Conservation (phyloP, 2,329 filamentous ascomycete genomes). For the Rhynchosporium agropyri region DNA sequence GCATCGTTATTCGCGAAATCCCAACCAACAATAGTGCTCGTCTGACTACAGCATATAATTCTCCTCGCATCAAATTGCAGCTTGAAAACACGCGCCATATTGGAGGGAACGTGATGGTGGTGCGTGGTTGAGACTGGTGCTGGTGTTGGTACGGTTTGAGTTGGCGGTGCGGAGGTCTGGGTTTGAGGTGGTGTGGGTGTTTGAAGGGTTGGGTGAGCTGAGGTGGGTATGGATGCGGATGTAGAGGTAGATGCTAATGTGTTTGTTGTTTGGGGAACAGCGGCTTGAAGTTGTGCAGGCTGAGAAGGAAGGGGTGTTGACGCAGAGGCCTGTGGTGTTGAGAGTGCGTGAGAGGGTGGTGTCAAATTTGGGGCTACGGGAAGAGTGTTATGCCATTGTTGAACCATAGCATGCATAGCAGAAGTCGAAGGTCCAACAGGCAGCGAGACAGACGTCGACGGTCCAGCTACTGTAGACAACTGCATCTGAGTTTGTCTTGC, state of each 20-base stretch:
- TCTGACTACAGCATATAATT: slow-evolving; percentile 93
- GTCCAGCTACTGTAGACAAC: background rate
- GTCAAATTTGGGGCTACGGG: background rate
- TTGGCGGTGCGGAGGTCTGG: no score
- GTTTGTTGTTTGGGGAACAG: no score
- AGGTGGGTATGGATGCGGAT: slow-evolving; percentile 24
- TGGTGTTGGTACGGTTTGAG: background rate
- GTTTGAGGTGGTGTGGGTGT: no score
- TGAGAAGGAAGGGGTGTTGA: slow-evolving; percentile 7
- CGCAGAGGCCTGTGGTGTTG: background rate
- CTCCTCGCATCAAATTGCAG: slow-evolving; percentile 92
- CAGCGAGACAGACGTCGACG: background rate
- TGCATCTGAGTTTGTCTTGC: slow-evolving; percentile 24
- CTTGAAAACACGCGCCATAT: slow-evolving; percentile 75
- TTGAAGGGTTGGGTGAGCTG: background rate
- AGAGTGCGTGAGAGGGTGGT: background rate
- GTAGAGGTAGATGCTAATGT: slow-evolving; percentile 1
- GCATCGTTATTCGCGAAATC: slow-evolving; percentile 90
- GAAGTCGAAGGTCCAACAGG: background rate
- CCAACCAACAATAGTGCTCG: slow-evolving; percentile 91
- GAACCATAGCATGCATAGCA: slow-evolving; percentile 1
- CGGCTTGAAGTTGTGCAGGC: background rate
- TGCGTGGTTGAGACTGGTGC: slow-evolving; percentile 19
- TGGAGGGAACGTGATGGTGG: slow-evolving; percentile 34
- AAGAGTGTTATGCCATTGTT: slow-evolving; percentile 4